Base-by-base conservation (phyloP, 2,329 filamentous ascomycete genomes). In the Penicillium sp. region DNA sequence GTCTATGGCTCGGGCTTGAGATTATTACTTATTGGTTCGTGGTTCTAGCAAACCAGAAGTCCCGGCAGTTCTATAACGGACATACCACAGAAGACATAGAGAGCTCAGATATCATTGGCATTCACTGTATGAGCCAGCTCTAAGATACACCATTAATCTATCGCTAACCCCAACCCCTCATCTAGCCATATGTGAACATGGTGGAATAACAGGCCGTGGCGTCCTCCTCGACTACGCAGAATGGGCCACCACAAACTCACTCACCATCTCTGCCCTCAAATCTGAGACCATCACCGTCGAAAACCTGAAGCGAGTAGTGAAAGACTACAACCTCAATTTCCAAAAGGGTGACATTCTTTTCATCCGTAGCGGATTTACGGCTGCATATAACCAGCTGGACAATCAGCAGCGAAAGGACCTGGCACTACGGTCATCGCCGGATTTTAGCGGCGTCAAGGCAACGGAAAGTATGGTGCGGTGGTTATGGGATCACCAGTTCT, bases 401-500 rank as follows among this genome's bases (percentile, higher is more conserved):
- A 53, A 58, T 4, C 48, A 61, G 37, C 48, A 63, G 25, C 54
- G 58, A 7, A 53, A 49, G 33, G 60, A 60, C 8, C 42, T 65
- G 11, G 40, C 62, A 1, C 53, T 61, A 26, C 65, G 66, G 8
- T 25, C 61, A 33, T 56, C 55, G 6, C 60, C 63, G 0, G 60
- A 64, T 35, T 68, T 67, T 28, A 69, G 63, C 42, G 71, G 71
- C 4, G 68, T 74, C 2, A 70, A 73, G 55, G 68, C 71, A 19
- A 67, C 66, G 2, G 70, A 73, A 36, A 56, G 60, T 5, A 65
- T 71, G 38, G 54, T 74, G 11, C 50, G 64, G 22, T 74, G 71
- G 71, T 53, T 74, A 28, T 73, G 71, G 71, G 64, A 73, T 6
- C 62, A 68, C 19, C 66, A 70, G 37, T 74, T 74, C 50, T 60